Base-by-base conservation (phyloP, 768 basidiomycete genomes). In the Fomitopsis serialis region DNA sequence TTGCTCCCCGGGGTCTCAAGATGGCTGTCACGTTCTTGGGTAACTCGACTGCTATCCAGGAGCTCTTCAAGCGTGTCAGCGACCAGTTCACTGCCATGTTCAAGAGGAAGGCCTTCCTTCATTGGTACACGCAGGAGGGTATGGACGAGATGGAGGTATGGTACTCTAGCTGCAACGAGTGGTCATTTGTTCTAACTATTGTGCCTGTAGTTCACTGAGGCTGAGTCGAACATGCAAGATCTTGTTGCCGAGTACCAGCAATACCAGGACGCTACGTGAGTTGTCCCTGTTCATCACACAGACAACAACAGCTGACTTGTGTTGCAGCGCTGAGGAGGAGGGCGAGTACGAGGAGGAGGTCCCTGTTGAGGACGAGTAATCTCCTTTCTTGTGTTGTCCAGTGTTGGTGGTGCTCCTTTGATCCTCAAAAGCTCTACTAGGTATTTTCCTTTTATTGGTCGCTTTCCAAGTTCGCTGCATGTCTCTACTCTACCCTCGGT, bases 41-140 rank as follows among this genome's bases (percentile, higher is more conserved):
- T 64, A 98, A 98, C 80, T 93, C 91, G 40, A 98, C 95, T 34
- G 89, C 91, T 54, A 96, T 98, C 70, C 95, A 97, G 72, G 93
- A 96, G 71, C 79, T 98, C 61, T 98, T 98, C 91, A 93, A 94
- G 79, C 94, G 96, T 77, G 93, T 98, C 68, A 89, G 86, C 61
- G 93, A 96, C 69, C 94, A 98, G 71, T 98, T 99, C 83, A 91
- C 92, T 57, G 92, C 92, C 73, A 99, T 98, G 97, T 96, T 94
- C 82, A 92, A 89, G 84, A 81, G 96, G 69, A 98, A 98, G 78
- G 95, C 95, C 23, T 94, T 94, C 83, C 81, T 93, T 85, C 90
- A 96, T 71, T 96, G 95, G 95, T 98, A 98, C 73, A 98, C 95
- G 34, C 92, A 96, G 70, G 97, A 98, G 78, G 97, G 97, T 70